Base-by-base conservation (phyloP, 2,329 filamentous ascomycete species). In the Penicillium sp. region DNA sequence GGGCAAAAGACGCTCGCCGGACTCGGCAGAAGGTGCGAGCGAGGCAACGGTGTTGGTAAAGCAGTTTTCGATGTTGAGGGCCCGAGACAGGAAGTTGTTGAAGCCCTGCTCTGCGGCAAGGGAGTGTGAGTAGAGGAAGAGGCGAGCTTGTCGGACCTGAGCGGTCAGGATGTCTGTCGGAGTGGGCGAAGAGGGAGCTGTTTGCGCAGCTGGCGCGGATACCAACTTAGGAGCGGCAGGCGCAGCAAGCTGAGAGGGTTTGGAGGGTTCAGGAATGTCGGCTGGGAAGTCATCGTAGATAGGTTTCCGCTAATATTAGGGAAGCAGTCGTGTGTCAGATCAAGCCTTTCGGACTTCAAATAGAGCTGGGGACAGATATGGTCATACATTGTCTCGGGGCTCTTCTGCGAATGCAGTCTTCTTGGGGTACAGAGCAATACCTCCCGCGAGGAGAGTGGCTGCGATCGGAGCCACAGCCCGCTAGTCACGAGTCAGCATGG, bases 21-120 rank as follows among this genome's bases (percentile, higher is more conserved):
- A 90, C 76, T 93, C 89, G 68, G 87, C 88, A 37, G 92, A 81
- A 31, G 94, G 94, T 20, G 92, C 94, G 38, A 99, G 84, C 22
- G 89, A 92, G 57, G 92, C 90, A 65, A 99, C 77, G 59, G 94
- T 97, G 75, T 83, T 85, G 67, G 93, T 96, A 79, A 97, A 92
- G 71, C 87, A 89, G 73, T 89, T 87, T 81, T 99, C 94, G 63
- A 96, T 86, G 72, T 87, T 78, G 70, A 99, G 90, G 65, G 89
- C 89, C 62, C 83, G 84, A 73, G 91, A 89, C 78, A 97, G 87
- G 66, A 88, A 82, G 66, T 81, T 76, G 81, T 99, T 97, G 77
- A 97, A 84, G 69, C 86, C 83, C 74, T 91, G 87, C 79, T 97
- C 93, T 67, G 88, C 85, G 53, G 81, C 76, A 54, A 87, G 84